A percentile compares a stretch with the other conserved stretches of the same genome.
Conservation (phyloP, 2,329 filamentous ascomycete genomes). For the Phoma sp. region DNA sequence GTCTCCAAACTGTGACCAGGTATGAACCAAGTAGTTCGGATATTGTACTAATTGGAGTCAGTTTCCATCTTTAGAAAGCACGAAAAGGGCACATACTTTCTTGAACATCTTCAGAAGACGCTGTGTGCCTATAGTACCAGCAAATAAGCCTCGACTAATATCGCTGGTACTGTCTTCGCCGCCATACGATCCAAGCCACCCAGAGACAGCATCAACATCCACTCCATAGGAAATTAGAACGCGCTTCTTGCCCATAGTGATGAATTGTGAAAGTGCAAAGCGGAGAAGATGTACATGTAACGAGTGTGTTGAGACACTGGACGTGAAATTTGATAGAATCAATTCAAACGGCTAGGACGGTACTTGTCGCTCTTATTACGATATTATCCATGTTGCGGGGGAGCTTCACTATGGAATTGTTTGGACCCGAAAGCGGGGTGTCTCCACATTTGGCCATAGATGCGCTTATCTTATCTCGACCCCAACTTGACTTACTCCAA, state of each 20-base stretch:
- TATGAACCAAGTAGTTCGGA: conserved; percentile 73
- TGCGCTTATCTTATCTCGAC: conserved; percentile 8
- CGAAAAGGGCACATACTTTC: conserved; percentile 49
- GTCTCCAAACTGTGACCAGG: conserved; percentile 68
- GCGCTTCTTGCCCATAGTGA: conserved; percentile 57
- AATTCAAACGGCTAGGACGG: background rate
- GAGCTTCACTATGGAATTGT: conserved; percentile 12
- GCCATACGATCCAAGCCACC: conserved; percentile 78
- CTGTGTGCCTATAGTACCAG: conserved; percentile 71
- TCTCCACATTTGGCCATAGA: background rate
- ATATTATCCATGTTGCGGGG: conserved; percentile 20
- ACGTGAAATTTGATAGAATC: background rate
- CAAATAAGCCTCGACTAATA: conserved; percentile 73
- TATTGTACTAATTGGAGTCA: conserved; percentile 59
- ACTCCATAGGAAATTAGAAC: conserved; percentile 70
- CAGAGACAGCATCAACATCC: conserved; percentile 72
- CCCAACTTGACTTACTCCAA: conserved; percentile 10
- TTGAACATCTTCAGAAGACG: conserved; percentile 74
- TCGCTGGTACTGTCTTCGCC: conserved; percentile 75
- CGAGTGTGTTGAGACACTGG: background rate
- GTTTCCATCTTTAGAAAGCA: background rate
- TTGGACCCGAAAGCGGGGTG: conserved; percentile 12
- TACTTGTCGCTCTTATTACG: conserved; percentile 10
- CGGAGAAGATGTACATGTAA: background rate
- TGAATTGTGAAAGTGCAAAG: background rate